Base-by-base conservation (phyloP, 192 early-diverging fungal species). In the Jimgerdemannia lactiflua region DNA sequence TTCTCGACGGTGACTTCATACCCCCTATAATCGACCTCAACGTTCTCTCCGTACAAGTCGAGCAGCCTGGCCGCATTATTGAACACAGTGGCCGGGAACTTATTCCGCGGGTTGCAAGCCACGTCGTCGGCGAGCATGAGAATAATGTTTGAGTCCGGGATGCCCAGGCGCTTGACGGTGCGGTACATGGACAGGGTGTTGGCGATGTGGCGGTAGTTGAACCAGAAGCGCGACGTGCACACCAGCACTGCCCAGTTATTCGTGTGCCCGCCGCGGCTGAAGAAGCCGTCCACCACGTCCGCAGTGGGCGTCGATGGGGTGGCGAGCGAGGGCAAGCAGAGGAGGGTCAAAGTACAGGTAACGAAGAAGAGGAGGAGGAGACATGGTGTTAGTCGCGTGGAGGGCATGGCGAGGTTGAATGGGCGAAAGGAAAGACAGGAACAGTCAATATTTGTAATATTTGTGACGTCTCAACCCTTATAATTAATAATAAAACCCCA, bases 181-280 rank as follows among this genome's bases (percentile, higher is more conserved):
- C 95, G 91, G 84, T 99, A 99, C 86, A 99, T 97, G 19, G 97
- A 97, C 39, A 99, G 86, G 8, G 97, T 96, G 80, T 99, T 99
- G 78, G 98, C 97, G 68, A 98, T 97, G 83, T 99, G 98, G 14
- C 96, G 85, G 83, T 99, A 99, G 84, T 99, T 99, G 89, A 99
- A 98, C 98, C 98, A 99, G 83, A 97, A 99, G 7, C 98, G 91
- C 11, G 98, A 99, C 3, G 98, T 97, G 85, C 95, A 95, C 39
- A 97, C 94, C 76, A 99, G 83, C 2, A 99, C 97, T 2, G 98
- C 98, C 98, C 98, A 99, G 85, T 99, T 99, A 82, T 98, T 99
- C 42, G 97, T 97, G 74, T 94, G 93, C 49, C 87, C 89, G 70
- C 88, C 83, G 14, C 80, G 78, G 64, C 78, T 85, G 71, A 93